Base-by-base conservation (phyloP, 164 flowering plant species). In the Paratinospora sagittata region DNA sequence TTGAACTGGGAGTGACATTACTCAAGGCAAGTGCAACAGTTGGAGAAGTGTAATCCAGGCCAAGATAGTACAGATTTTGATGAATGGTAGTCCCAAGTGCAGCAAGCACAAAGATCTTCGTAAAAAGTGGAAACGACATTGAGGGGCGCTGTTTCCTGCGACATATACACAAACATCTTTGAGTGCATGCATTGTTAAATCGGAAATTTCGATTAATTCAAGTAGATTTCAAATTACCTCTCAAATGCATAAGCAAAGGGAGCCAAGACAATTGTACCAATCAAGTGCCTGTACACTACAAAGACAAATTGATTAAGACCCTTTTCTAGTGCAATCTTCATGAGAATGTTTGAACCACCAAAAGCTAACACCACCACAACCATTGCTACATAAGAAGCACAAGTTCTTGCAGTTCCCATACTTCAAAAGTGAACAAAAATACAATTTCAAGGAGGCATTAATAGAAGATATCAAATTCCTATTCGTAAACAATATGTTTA, bases 161-260 rank as follows among this genome's bases (percentile, higher is more conserved):
- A 52, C 58, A 52, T 52, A n/a, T 19, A 6, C n/a, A 52, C 19
- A 17, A 6, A 52, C n/a, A 16, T 19, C 16, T n/a, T 52, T 52
- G 58, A 52, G n/a, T 10, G 10, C 43, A 11, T 3, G 43, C 7
- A 3, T 39, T 39, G 43, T 39, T 39, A 39, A 39, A 7, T 39
- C 10, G 43, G 10, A 39, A 0, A 39, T 6, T 16, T 19, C 0
- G 6, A 52, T 16, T 52, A n/a, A 64, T 21, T 2, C n/a, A n/a
- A n/a, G n/a, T n/a, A n/a, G n/a, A n/a, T n/a, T n/a, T n/a, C n/a
- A n/a, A 45, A 17, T 69, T 41, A 84, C 85, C 82, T 82, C 74
- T 83, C 86, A 11, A 82, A 70, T 4, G 77, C 66, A 74, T 82
- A 86, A 14, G 89, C 87, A 26, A 83, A 57, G 21, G 85, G 85